phyloP scores from a whole-genome alignment of 768 basidiomycete genomes.

The Mrakia hoshinonis region DNA sequence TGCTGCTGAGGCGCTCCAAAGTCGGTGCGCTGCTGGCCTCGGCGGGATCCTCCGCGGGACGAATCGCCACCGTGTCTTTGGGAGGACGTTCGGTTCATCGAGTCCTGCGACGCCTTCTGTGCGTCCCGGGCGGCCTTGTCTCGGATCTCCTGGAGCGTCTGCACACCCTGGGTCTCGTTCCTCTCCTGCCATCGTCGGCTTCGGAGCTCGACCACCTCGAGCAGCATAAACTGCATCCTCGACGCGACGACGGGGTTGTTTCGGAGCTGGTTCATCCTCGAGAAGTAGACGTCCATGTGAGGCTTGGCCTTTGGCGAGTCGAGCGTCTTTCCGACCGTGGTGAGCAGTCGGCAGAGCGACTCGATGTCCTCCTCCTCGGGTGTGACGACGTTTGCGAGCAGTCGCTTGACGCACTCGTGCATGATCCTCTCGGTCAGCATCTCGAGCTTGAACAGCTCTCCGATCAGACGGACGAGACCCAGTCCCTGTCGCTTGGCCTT shows the following conservation, averaged over 20 bases:
- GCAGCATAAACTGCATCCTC: slow-evolving; percentile 90
- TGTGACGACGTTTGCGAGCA: slow-evolving; percentile 82
- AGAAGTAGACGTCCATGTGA: slow-evolving; percentile 80
- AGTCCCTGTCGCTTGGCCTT: slow-evolving; percentile 96
- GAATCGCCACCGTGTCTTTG: slow-evolving; percentile 45
- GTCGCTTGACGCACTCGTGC: slow-evolving; percentile 95
- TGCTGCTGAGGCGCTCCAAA: slow-evolving; percentile 49
- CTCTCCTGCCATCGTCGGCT: slow-evolving; percentile 71
- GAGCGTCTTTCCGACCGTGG: slow-evolving; percentile 74
- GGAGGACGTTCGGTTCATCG: slow-evolving; percentile 43
- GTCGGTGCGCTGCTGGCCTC: slow-evolving; percentile 56
- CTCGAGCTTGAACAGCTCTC: slow-evolving; percentile 96
- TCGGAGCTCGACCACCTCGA: slow-evolving; percentile 85
- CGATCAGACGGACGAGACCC: slow-evolving; percentile 95
- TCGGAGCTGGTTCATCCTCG: slow-evolving; percentile 72
- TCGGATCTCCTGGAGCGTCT: slow-evolving; percentile 82
- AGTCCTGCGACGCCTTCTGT: slow-evolving; percentile 40
- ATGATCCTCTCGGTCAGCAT: slow-evolving; percentile 98
- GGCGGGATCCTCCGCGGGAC: slow-evolving; percentile 82
- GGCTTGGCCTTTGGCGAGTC: slow-evolving; percentile 72
- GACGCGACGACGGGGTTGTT: slow-evolving; percentile 67
- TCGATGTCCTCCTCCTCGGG: slow-evolving; percentile 98
- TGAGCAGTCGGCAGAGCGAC: slow-evolving; percentile 82
- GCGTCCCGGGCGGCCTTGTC: slow-evolving; percentile 45
- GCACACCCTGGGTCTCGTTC: slow-evolving; percentile 63